Percentiles rank a stretch among this genome's conserved stretches.
Evolutionary conservation across 2,329 filamentous ascomycete genomes (phyloP).

Genomic region (Colletotrichum spaethianum): DNA sequence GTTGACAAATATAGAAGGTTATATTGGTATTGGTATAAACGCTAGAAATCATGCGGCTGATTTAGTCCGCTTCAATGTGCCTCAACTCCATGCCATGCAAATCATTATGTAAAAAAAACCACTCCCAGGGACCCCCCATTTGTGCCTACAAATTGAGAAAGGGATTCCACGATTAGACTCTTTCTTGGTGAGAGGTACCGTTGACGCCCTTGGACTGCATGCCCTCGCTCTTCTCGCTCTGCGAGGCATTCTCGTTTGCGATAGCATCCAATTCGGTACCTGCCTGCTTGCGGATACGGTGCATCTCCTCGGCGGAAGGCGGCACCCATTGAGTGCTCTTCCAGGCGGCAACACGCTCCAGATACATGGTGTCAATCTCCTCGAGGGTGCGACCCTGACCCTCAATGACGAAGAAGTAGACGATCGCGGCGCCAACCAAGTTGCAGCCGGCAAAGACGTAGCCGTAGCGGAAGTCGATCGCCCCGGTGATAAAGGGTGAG

Average conservation of each 20-base stretch:
- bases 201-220: slow-evolving; percentile 11
- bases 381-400: slow-evolving; percentile 81
- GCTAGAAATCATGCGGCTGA: background rate
- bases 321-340: slow-evolving; percentile 70
- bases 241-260: slow-evolving; percentile 14
- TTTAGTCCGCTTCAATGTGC: background rate
- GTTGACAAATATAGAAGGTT: background rate
- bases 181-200: slow-evolving; percentile 27
- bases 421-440: slow-evolving; percentile 72
- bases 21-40: slow-evolving; percentile 1
- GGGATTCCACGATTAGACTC: background rate
- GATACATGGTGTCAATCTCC: slow-evolving; percentile 86
- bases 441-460: slow-evolving; percentile 84
- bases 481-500: slow-evolving; percentile 81
- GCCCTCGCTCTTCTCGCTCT: slow-evolving; percentile 26
- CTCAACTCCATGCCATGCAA: slow-evolving; percentile 28
- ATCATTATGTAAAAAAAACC: background rate
- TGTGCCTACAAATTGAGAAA: background rate
- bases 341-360: slow-evolving; percentile 74
- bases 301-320: slow-evolving; percentile 60
- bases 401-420: slow-evolving; percentile 86
- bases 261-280: slow-evolving; percentile 55
- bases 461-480: slow-evolving; percentile 81
- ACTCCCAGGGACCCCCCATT: background rate
- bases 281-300: slow-evolving; percentile 57